phyloP scores from a whole-genome alignment of 345 rosid species.

The rapeseed (Brassica napus) region DNA sequence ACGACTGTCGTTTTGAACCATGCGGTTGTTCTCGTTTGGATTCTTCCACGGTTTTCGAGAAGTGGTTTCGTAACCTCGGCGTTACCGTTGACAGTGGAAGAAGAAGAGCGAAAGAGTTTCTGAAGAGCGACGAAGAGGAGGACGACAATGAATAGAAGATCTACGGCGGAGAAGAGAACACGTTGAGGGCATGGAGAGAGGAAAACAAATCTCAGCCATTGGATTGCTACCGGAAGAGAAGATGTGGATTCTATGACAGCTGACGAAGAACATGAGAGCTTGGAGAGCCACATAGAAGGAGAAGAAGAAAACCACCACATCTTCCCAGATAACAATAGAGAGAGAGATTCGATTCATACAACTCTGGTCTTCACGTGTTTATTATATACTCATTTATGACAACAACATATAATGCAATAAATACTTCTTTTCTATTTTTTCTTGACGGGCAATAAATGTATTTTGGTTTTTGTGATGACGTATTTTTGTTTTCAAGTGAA shows the following conservation, averaged over 20 bases:
- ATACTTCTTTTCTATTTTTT: background rate
- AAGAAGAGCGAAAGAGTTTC: slow-evolving; percentile 47
- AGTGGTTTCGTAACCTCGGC: slow-evolving; percentile 62
- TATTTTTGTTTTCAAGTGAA: background rate
- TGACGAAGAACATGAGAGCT: slow-evolving; percentile 65
- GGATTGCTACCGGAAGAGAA: slow-evolving; percentile 50
- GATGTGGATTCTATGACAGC: slow-evolving; percentile 40
- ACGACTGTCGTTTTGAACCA: slow-evolving; percentile 63
- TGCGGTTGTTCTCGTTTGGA: slow-evolving; percentile 36
- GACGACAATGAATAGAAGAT: slow-evolving; percentile 52
- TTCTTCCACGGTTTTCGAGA: slow-evolving; percentile 38
- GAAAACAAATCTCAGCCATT: slow-evolving; percentile 72
- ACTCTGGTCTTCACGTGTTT: background rate
- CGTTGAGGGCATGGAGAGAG: slow-evolving; percentile 88
- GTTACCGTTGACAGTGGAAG: background rate
- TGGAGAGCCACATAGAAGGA: slow-evolving; percentile 55
- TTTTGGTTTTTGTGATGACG: background rate
- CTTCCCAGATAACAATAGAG: background rate
- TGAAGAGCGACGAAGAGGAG: slow-evolving; percentile 53
- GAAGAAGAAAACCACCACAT: slow-evolving; percentile 39
- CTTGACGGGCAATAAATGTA: background rate
- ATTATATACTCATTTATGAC: background rate
- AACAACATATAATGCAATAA: background rate
- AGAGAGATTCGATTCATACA: background rate
- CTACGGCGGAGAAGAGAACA: slow-evolving; percentile 54